A percentile compares a stretch with the other conserved stretches of the same genome.
Evolutionary conservation across 1,139 yeast genomes (phyloP).

Genomic region (Zygotorulaspora mrakii): DNA sequence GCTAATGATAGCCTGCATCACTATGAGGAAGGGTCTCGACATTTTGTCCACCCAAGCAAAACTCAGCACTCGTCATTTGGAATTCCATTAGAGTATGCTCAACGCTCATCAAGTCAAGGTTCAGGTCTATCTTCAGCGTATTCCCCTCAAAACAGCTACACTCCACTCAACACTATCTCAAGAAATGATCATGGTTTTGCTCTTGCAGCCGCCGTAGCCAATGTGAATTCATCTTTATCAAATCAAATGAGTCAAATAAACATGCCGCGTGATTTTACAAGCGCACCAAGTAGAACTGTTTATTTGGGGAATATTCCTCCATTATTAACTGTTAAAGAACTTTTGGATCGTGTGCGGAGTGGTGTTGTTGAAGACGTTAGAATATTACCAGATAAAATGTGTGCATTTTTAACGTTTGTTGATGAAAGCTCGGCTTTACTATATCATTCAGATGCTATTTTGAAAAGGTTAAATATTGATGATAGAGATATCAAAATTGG

Average conservation of each 20-base stretch:
- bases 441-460: constrained; percentile 57
- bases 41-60: constrained; percentile 2
- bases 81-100: constrained; percentile 9
- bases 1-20: not conserved
- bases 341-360: constrained; percentile 84
- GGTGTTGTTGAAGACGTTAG: constrained; percentile 79
- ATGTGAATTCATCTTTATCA: constrained; percentile 24
- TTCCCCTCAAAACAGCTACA: constrained; percentile 10
- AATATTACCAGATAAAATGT: constrained; percentile 49
- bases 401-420: constrained; percentile 54
- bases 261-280: constrained; percentile 34
- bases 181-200: constrained; percentile 10
- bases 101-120: constrained; percentile 15
- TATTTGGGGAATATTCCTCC: constrained; percentile 85
- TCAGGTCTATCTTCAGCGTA: constrained; percentile 16
- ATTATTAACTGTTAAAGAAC: constrained; percentile 75
- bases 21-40: not conserved
- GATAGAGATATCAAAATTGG: constrained; percentile 61
- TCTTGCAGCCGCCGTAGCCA: constrained; percentile 24
- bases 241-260: constrained; percentile 20
- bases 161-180: constrained; percentile 6
- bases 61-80: constrained; percentile 13
- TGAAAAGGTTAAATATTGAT: constrained; percentile 48
- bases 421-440: constrained; percentile 50
- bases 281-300: constrained; percentile 79